These are phyloP conservation scores for Trichoderma asperelloides DNA, from an alignment of 495 filamentous ascomycete genomes.

Conservation along the genomic window DNA sequence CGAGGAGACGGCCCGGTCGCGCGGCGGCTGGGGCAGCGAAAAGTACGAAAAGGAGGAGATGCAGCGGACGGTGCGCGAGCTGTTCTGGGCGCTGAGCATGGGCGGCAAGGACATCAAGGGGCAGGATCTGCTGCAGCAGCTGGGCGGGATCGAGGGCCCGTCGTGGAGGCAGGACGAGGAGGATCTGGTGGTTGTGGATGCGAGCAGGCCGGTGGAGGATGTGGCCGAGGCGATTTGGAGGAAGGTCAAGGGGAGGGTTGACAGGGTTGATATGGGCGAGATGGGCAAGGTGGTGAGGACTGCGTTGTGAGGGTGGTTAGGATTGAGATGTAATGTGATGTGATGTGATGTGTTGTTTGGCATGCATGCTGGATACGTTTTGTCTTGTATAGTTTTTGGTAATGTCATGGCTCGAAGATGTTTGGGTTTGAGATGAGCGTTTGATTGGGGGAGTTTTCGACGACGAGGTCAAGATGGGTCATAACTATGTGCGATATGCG, in stretches of 20 bases:
- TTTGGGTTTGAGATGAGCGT: too few relatives aligned
- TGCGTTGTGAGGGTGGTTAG: constrained; percentile 23
- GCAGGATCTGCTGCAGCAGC: constrained; percentile 21
- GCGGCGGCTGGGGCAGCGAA: constrained; percentile 82
- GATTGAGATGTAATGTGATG: too few relatives aligned
- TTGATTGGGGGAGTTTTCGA: too few relatives aligned
- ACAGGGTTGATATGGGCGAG: constrained; percentile 38
- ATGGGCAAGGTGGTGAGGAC: constrained; percentile 33
- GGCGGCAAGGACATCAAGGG: constrained; percentile 19
- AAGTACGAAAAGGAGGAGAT: constrained; percentile 80
- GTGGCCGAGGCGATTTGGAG: constrained; percentile 43
- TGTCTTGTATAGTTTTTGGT: background rate
- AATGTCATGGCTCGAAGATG: background rate
- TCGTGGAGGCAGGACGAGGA: constrained; percentile 28
- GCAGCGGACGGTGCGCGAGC: constrained; percentile 67
- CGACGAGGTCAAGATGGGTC: too few relatives aligned
- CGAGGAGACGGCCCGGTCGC: constrained; percentile 56
- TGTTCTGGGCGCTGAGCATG: constrained; percentile 54
- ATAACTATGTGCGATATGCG: too few relatives aligned
- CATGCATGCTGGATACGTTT: background rate
- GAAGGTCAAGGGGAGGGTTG: constrained; percentile 34
- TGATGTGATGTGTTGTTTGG: background rate
- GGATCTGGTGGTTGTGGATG: constrained; percentile 48
- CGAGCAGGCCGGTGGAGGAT: constrained; percentile 39
- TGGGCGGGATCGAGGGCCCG: constrained; percentile 6